Evolutionary conservation across 1,284 basidiomycete genomes (phyloP), one percentile per base, ranked within the genome.

Genomic region (Ustilago sp.): DNA sequence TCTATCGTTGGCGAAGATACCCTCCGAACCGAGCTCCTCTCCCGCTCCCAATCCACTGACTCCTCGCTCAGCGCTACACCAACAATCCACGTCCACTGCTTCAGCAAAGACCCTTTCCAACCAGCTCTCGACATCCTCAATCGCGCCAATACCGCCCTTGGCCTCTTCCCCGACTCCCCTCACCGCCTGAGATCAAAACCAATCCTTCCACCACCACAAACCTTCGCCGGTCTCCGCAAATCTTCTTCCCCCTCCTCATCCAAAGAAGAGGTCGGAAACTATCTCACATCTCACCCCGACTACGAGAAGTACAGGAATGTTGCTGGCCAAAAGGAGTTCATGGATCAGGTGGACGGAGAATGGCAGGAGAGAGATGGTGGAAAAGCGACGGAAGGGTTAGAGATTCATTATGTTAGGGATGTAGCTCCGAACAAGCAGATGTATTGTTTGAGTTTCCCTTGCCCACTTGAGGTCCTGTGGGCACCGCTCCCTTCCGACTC

Each of bases 351-450:
- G n/a, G 7, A 61, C 9, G 2, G n/a, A 0, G 66, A 59, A 8
- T 69, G 62, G 63, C 1, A 3, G 3, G 15, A 53, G 3, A 52
- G 59, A 17, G 73, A 75, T n/a, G 23, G 7, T 0, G 73, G 32
- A 0, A 0, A 51, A 17, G 23, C 45, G 6, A 67, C 68, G 13
- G n/a, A 47, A 8, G 55, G 58, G 5, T 87, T 87, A 68, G 59
- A 86, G 36, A 87, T 95, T 13, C 92, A 94, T 82, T 89, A 92
- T 77, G 96, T 99, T 38, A 91, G 97, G 56, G 92, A 92, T 13
- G 96, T 99, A 8, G 95, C 96, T 2, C 97, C 97, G 3, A 94
- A 92, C 87, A 99, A 99, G 88, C 93, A 96, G 82, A 99, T 99
- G 97, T 99, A 97, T 87, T 97, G 97, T 87, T 90, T 99, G 61